Conservation (phyloP, 2,329 filamentous ascomycete genomes). For the Alternaria atra region DNA sequence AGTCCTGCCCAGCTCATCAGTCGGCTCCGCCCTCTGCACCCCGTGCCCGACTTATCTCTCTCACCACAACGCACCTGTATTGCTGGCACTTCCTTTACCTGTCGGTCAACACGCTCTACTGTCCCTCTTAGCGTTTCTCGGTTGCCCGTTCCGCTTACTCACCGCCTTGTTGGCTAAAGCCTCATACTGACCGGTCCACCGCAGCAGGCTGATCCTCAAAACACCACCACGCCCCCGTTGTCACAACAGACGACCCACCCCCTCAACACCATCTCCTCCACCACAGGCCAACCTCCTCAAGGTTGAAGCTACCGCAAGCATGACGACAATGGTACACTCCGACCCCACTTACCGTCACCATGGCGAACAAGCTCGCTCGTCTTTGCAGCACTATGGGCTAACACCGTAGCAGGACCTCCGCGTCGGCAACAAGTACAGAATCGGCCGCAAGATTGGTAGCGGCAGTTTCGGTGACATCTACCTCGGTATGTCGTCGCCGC, state of each 20-base stretch:
- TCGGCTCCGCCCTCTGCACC: slow-evolving; percentile 35
- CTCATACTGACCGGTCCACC: slow-evolving; percentile 52
- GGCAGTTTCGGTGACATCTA: slow-evolving; percentile 99
- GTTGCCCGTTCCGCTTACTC: slow-evolving; percentile 50
- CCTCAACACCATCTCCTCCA: slow-evolving; percentile 17
- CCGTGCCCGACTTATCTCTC: slow-evolving; percentile 26
- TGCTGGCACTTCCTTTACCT: slow-evolving; percentile 27
- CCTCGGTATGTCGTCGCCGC: slow-evolving; percentile 65
- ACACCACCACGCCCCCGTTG: slow-evolving; percentile 31
- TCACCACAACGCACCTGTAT: slow-evolving; percentile 7
- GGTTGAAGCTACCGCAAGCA: slow-evolving; percentile 52
- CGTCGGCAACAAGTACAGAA: slow-evolving; percentile 99
- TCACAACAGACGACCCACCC: slow-evolving; percentile 31
- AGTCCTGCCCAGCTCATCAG: slow-evolving; percentile 42
- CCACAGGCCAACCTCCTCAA: slow-evolving; percentile 45
- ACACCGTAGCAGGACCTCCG: slow-evolving; percentile 79
- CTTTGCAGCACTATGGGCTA: slow-evolving; percentile 30
- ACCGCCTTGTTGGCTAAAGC: slow-evolving; percentile 55
- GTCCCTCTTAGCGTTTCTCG: slow-evolving; percentile 30
- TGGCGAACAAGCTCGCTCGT: slow-evolving; percentile 22
- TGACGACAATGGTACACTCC: slow-evolving; percentile 70
- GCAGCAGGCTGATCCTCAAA: slow-evolving; percentile 50
- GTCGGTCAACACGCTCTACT: slow-evolving; percentile 29
- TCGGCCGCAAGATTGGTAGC: slow-evolving; percentile 98
- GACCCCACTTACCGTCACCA: slow-evolving; percentile 46